Evolutionary conservation across 106 monocot species (phyloP), one percentile per base, ranked within the genome.

Genomic region (Ottelia alismoides): DNA sequence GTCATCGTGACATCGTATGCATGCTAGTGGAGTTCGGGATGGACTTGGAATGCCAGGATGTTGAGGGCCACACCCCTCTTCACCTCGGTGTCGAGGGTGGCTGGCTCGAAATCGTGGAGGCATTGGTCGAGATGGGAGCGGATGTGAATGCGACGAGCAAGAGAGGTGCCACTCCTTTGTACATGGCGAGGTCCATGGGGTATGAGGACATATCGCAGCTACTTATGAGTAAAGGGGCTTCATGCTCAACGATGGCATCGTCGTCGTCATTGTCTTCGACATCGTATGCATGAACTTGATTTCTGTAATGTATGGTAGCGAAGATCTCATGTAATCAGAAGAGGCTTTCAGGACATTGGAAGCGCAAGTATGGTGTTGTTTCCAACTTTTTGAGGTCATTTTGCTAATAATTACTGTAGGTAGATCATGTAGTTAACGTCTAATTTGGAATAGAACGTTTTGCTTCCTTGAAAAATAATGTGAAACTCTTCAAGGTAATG

Each of bases 31-130:
- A 74, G 46, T 73, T 47, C 31, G 86, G 86, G 27, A 65, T 62
- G 55, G 74, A 77, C 53, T 16, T 81, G 30, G 68, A 81, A 52
- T 47, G 70, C 63, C 58, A 58, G 31, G 86, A 86, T 72, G 56
- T 71, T 22, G 86, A 86, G 57, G n/a, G 86, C 20, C 85, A 85
- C 72, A 74, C 64, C 22, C 73, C 85, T 0, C 77, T 81, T 27
- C 86, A 81, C 65, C 70, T 81, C 16, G 77, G 77, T 1, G 77
- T 86, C 46, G 86, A 86, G 59, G 69, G 76, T 29, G 80, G 85
- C 2, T 61, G 60, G 58, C 20, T 61, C 27, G 76, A 81, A 30
- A 68, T 74, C 20, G 80, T 77, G 22, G 71, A 74, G 77, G 22
- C 65, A 61, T 74, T 86, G 28, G 17, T 81, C 14, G 70, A 71